A percentile compares a stretch with the other conserved stretches of the same genome.
These are phyloP conservation scores for Vigna nakashimae DNA, from an alignment of 306 rosid genomes.

Conservation along the genomic window DNA sequence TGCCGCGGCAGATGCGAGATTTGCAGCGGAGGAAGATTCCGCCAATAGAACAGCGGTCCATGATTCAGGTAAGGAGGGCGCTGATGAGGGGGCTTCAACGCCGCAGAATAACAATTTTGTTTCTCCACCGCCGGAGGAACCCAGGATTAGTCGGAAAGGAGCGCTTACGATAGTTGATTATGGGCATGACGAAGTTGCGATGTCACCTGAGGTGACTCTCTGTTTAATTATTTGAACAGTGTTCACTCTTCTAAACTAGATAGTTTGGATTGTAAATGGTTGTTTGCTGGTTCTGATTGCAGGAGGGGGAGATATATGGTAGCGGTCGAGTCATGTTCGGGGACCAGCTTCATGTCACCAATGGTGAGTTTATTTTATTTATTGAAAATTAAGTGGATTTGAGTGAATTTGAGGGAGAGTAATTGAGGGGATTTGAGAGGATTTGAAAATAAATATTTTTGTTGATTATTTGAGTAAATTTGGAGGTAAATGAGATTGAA, in stretches of 20 bases:
- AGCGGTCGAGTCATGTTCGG: slow-evolving; percentile 62
- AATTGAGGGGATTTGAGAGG: too few species aligned
- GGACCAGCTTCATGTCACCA: slow-evolving; percentile 55
- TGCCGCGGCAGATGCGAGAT: slow-evolving; percentile 40
- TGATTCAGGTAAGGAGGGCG: slow-evolving; percentile 52
- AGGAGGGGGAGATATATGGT: slow-evolving; percentile 80
- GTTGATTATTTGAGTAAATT: too few species aligned
- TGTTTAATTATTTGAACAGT: background rate
- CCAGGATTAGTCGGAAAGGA: slow-evolving; percentile 53
- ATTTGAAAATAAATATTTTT: too few species aligned
- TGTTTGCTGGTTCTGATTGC: slow-evolving; percentile 46
- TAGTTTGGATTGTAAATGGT: slow-evolving; percentile 10
- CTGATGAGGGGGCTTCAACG: slow-evolving; percentile 45
- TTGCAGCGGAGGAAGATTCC: slow-evolving; percentile 55
- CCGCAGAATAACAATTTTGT: slow-evolving; percentile 46
- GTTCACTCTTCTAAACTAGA: background rate
- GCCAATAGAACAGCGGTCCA: slow-evolving; percentile 39
- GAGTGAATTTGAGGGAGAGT: too few species aligned
- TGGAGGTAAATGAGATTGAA: too few species aligned
- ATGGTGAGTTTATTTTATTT: slow-evolving; percentile 56
- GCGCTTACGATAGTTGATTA: slow-evolving; percentile 85
- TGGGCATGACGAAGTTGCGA: slow-evolving; percentile 90
- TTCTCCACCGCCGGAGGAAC: slow-evolving; percentile 59
- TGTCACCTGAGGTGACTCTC: slow-evolving; percentile 89
- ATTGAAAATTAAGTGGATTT: slow-evolving; percentile 17